Evolutionary conservation across 192 early-diverging fungal species (phyloP).

Genomic region (Haplosporangium gracile): DNA sequence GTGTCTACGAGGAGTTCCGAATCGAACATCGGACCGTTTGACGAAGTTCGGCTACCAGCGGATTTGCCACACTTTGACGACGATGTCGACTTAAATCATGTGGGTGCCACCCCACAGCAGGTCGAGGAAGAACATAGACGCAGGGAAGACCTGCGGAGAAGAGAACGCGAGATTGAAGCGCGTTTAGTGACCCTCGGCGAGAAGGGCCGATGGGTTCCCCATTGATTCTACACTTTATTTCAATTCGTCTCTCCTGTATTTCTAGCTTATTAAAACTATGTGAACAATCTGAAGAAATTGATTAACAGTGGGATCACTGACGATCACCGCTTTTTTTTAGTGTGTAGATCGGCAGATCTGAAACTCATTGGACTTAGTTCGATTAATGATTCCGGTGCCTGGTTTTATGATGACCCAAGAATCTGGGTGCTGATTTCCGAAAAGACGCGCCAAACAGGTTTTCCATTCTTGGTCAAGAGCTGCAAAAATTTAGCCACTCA

Average conservation of each 20-base stretch:
- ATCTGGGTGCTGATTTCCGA: no score
- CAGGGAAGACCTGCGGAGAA: slow-evolving; percentile 20
- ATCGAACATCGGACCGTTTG: slow-evolving; percentile 28
- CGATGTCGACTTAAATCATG: slow-evolving; percentile 39
- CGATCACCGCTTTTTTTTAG: no score
- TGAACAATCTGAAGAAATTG: no score
- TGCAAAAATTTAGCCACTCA: no score
- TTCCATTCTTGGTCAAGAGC: no score
- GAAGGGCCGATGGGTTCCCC: slow-evolving; percentile 6
- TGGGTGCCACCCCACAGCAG: slow-evolving; percentile 17
- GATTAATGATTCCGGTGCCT: no score
- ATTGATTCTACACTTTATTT: not conserved
- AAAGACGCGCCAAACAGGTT: no score
- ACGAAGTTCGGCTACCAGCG: slow-evolving; percentile 20
- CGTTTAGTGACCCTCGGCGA: not conserved
- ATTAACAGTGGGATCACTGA: no score
- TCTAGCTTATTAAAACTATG: not conserved
- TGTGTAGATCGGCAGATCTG: no score
- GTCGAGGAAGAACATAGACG: slow-evolving; percentile 6
- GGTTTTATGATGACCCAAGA: no score
- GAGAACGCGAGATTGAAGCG: slow-evolving; percentile 40
- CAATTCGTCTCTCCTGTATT: not conserved
- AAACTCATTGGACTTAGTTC: no score
- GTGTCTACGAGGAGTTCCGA: not conserved
- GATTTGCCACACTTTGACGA: slow-evolving; percentile 26